A percentile compares a stretch with the other conserved stretches of the same genome.
Evolutionary conservation across 208 protist genomes (phyloP).

Genomic region (Trypanosomatidae sp.): DNA sequence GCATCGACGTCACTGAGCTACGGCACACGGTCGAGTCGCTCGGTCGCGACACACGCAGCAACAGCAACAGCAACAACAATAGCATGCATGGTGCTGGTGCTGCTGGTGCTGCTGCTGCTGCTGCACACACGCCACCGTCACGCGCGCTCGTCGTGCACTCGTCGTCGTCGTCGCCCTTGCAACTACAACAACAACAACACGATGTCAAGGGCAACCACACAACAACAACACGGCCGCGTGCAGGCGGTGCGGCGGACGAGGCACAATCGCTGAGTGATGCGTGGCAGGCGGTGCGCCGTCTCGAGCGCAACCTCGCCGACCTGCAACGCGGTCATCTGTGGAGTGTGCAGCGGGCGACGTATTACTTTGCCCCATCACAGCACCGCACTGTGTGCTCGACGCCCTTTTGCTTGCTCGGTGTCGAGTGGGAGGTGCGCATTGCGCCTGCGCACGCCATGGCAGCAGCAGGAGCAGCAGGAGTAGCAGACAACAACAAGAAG

Average conservation of each 20-base stretch:
- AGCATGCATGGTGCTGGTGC: no score
- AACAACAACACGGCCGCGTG: no score
- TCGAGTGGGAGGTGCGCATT: slow-evolving; percentile 58
- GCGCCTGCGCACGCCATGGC: slow-evolving; percentile 6
- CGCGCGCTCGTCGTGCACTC: no score
- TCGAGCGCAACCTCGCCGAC: slow-evolving; percentile 36
- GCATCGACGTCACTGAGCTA: no score
- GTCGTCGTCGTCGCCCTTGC: no score
- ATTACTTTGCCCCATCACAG: slow-evolving; percentile 40
- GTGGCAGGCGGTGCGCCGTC: slow-evolving; percentile 1
- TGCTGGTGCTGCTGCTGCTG: no score
- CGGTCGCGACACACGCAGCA: no score
- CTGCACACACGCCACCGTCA: no score
- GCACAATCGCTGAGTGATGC: background rate
- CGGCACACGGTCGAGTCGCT: no score
- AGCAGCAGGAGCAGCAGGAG: background rate
- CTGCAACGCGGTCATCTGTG: slow-evolving; percentile 55
- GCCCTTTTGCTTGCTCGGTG: slow-evolving; percentile 29
- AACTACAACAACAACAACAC: background rate
- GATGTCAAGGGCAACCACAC: no score
- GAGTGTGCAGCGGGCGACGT: slow-evolving; percentile 28
- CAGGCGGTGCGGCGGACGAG: background rate
- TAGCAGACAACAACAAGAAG: background rate
- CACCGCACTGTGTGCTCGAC: slow-evolving; percentile 39
- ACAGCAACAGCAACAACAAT: no score